These are phyloP conservation scores for Borealophlyctis nickersoniae DNA, from an alignment of 192 early-diverging fungal species.

Conservation along the genomic window DNA sequence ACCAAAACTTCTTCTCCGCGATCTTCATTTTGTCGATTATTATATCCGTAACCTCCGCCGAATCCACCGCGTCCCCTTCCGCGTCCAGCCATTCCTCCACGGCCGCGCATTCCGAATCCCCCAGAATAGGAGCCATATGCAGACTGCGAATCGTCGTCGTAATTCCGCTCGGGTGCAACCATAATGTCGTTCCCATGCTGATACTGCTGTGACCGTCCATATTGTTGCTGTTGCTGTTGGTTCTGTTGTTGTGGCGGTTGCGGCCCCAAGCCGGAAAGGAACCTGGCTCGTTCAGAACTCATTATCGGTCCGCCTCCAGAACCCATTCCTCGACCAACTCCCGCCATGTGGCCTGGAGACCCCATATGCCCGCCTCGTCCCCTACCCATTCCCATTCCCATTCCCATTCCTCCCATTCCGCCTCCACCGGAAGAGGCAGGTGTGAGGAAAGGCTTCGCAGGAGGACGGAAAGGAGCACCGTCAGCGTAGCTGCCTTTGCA, in stretches of 20 bases:
- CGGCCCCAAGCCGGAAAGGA: too few relatives aligned
- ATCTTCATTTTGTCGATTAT: slow-evolving; percentile 13
- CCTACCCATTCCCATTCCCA: slow-evolving; percentile 12
- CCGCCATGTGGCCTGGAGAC: background rate
- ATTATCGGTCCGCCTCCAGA: too few relatives aligned
- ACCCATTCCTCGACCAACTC: background rate
- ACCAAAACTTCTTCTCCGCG: slow-evolving; percentile 31
- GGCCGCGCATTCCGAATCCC: background rate
- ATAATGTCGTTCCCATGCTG: too few relatives aligned
- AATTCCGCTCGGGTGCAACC: slow-evolving; percentile 26
- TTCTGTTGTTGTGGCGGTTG: background rate
- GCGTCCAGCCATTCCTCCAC: background rate
- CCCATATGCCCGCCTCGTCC: background rate
- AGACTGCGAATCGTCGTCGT: slow-evolving; percentile 13
- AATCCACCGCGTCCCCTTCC: slow-evolving; percentile 3
- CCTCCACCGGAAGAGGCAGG: slow-evolving; percentile 2
- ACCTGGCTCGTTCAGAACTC: too few relatives aligned
- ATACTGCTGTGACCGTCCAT: background rate
- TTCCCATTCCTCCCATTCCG: slow-evolving; percentile 9
- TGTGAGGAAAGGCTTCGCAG: slow-evolving; percentile 2
- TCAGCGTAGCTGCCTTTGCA: slow-evolving; percentile 22
- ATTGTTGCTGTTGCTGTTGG: background rate
- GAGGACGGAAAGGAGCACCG: slow-evolving; percentile 12
- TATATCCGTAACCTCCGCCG: background rate
- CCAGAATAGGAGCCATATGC: background rate